These are phyloP conservation scores for Colletotrichum sidae DNA, from an alignment of 2,329 filamentous ascomycete genomes.

Conservation along the genomic window DNA sequence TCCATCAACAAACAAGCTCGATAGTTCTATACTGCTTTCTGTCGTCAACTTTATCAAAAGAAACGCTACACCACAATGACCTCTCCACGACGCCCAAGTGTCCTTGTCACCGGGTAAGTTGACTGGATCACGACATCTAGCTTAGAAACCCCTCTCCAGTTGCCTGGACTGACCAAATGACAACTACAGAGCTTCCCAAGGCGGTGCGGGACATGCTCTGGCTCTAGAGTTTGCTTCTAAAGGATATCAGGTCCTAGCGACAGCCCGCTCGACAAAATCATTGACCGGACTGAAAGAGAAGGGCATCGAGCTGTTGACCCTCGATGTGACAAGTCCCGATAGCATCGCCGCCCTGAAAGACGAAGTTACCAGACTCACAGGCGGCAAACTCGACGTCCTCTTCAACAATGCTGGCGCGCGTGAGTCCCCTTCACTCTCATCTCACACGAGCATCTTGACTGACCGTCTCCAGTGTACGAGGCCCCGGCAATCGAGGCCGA, in stretches of 20 bases:
- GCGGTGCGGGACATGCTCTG: conserved; percentile 25
- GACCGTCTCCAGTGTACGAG: conserved; percentile 27
- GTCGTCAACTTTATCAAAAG: too few species aligned
- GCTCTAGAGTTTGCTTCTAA: conserved; percentile 23
- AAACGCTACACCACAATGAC: too few species aligned
- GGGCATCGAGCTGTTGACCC: conserved; percentile 50
- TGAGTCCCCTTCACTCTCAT: conserved; percentile 19
- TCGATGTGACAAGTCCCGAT: conserved; percentile 53
- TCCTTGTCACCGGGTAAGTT: too few species aligned
- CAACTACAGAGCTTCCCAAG: neutral
- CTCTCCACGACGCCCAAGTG: too few species aligned
- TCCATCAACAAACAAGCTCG: too few species aligned
- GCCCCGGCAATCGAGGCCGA: conserved; percentile 41
- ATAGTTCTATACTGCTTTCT: too few species aligned
- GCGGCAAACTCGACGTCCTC: conserved; percentile 54
- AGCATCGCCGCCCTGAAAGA: conserved; percentile 44
- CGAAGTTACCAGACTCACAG: conserved; percentile 47
- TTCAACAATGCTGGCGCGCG: conserved; percentile 56
- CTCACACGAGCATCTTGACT: neutral
- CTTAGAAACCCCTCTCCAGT: too few species aligned
- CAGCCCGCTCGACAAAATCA: conserved; percentile 23
- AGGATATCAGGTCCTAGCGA: conserved; percentile 26
- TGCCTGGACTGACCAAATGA: too few species aligned
- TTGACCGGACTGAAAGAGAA: conserved; percentile 45
- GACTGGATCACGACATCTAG: too few species aligned